Evolutionary conservation across 2,329 filamentous ascomycete genomes (phyloP).

Genomic region (Geoglossum cookeanum): DNA sequence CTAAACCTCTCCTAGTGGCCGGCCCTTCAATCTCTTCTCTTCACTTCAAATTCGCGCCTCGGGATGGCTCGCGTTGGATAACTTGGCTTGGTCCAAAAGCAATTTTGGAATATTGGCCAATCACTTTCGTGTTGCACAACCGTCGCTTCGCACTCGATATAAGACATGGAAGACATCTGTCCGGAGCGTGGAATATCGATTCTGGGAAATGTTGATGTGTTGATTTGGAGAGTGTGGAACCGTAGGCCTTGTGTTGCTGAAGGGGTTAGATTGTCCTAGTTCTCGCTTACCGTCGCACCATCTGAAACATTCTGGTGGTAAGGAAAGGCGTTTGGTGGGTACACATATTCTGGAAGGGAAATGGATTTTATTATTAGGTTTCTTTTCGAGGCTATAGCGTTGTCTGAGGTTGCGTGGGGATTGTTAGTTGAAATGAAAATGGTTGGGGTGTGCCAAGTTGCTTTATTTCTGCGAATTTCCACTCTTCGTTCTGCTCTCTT

Average conservation of each 20-base stretch:
- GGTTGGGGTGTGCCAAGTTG: not conserved
- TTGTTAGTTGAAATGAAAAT: not conserved
- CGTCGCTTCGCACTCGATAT: not conserved
- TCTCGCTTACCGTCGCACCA: not conserved
- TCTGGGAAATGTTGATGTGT: not conserved
- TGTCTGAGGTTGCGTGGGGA: not conserved
- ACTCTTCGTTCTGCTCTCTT: not conserved
- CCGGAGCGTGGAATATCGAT: not conserved
- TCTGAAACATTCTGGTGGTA: not conserved
- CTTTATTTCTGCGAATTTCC: not conserved
- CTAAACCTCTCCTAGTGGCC: not conserved
- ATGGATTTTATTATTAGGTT: not conserved
- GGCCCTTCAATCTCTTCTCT: not conserved
- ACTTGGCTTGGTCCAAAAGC: not conserved
- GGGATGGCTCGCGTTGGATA: not conserved
- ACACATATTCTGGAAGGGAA: not conserved
- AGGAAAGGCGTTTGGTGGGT: conserved; percentile 1
- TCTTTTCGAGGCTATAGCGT: not conserved
- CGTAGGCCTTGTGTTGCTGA: not conserved
- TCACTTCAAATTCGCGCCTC: not conserved
- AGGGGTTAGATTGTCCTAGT: not conserved
- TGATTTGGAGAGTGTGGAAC: not conserved
- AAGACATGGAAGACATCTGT: not conserved
- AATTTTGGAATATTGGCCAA: not conserved
- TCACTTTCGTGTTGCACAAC: not conserved